Base-by-base conservation (phyloP, 805 yeast species). In the Wickerhamiella azyma region DNA sequence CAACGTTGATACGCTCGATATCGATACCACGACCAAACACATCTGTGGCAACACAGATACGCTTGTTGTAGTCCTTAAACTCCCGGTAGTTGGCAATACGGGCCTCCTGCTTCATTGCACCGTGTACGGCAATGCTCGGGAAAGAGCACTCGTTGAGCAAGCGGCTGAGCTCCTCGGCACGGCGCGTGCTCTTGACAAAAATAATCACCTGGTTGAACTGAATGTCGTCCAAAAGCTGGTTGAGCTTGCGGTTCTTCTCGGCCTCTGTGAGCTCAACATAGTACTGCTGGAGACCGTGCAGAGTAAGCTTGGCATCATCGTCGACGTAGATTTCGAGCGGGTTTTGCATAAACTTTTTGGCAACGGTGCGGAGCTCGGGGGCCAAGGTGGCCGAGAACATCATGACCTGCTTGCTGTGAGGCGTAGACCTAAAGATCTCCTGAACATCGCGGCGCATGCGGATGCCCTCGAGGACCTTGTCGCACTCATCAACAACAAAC, bases 1-100 rank as follows among this genome's bases (percentile, higher is more conserved):
- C 98, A 66, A 89, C 71, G 70, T 89, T 89, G 69, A 89, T 89
- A 72, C 98, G 85, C 75, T 89, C 98, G 57, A 89, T 89, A 76
- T 89, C 98, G 60, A 89, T 92, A 74, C 98, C 98, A 76, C 98
- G 86, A 63, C 98, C 98, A 55, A 89, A 89, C 45, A 89, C 96
- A 70, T 89, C 98, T 49, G 98, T 89, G 48, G 96, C 81, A 45
- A 89, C 97, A 75, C 97, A 92, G 62, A 89, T 92, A 71, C 98
- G 86, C 74, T 86, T 88, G 76, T 88, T 86, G 73, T 89, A 92
- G 69, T 89, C 97, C 70, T 89, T 89, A 76, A 89, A 89, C 52
- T 85, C 79, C 70, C 84, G 86, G 75, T 92, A 89, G 65, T 95
- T 80, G 50, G 84, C 94, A 61, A 92, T 92, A 76, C 98, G 88